Conservation (phyloP, 257 asterid genomes). For the Solanum lycopersicoides region DNA sequence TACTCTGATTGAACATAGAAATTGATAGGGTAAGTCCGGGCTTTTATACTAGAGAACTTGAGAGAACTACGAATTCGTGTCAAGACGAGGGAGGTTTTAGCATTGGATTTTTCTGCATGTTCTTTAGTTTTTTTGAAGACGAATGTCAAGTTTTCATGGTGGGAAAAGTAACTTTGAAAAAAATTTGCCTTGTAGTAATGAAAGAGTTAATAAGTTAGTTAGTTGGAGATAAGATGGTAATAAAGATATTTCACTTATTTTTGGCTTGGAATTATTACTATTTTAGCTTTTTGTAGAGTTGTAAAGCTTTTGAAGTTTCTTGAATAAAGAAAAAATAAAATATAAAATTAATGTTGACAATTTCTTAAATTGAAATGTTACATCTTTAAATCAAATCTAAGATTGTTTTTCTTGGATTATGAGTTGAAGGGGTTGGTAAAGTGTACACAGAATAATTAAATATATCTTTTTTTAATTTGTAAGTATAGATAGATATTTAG, state of each 20-base stretch:
- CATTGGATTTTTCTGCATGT: not conserved
- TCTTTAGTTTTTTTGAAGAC: not conserved
- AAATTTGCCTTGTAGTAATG: not conserved
- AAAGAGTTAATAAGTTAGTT: not conserved
- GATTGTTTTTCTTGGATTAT: not conserved
- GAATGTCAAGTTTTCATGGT: not conserved
- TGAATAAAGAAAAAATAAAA: not conserved
- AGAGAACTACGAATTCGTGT: not conserved
- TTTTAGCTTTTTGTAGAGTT: not conserved
- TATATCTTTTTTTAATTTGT: not conserved
- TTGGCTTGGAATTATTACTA: not conserved
- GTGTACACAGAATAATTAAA: not conserved
- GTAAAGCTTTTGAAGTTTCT: not conserved
- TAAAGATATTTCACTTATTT: not conserved
- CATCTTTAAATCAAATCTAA: not conserved
- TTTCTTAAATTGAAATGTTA: not conserved
- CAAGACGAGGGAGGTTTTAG: not conserved
- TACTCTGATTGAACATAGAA: not conserved
- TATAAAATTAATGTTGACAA: not conserved
- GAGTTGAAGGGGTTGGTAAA: not conserved
- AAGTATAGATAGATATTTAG: not conserved
- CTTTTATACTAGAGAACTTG: not conserved
- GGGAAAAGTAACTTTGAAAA: not conserved
- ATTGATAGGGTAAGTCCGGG: not conserved
- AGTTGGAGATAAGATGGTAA: not conserved